Conservation (phyloP, 164 flowering plant species). For the Brasenia schreberi region DNA sequence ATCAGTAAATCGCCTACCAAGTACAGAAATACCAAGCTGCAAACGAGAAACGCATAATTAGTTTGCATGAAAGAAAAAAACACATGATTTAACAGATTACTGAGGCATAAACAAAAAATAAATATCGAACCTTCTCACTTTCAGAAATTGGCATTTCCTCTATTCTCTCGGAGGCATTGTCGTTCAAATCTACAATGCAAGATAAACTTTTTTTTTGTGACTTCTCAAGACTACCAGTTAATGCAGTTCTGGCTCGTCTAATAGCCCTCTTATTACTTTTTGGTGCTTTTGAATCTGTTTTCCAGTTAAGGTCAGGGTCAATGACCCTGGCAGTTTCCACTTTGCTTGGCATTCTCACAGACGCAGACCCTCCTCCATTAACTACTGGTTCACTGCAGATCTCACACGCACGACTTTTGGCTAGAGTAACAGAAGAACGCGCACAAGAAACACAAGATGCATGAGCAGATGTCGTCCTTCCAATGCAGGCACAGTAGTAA, state of each 20-base stretch:
- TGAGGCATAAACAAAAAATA: not conserved
- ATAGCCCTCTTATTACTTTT: conserved; percentile 20
- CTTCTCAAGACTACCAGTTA: conserved; percentile 1
- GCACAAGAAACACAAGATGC: not conserved
- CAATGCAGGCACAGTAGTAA: conserved; percentile 16
- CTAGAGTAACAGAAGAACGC: conserved; percentile 3
- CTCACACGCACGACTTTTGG: conserved; percentile 13
- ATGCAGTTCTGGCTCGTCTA: conserved; percentile 7
- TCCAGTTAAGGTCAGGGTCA: conserved; percentile 22
- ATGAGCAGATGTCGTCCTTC: conserved; percentile 15
- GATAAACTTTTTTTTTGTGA: conserved; percentile 9
- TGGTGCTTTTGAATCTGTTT: conserved; percentile 21
- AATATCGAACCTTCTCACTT: conserved; percentile 42
- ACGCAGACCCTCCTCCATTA: conserved; percentile 13
- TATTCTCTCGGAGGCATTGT: conserved; percentile 14
- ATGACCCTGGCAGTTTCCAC: conserved; percentile 19
- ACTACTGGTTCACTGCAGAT: conserved; percentile 17
- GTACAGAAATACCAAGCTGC: conserved; percentile 44
- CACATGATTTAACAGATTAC: too few species aligned
- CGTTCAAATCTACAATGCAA: conserved; percentile 9
- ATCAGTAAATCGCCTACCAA: conserved; percentile 36
- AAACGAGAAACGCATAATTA: conserved; percentile 4
- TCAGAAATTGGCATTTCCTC: conserved; percentile 40
- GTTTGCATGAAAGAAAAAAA: not conserved
- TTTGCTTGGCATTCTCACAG: conserved; percentile 25